These are phyloP conservation scores for Aristolochia contorta DNA, from an alignment of 164 flowering plant genomes.

Conservation along the genomic window DNA sequence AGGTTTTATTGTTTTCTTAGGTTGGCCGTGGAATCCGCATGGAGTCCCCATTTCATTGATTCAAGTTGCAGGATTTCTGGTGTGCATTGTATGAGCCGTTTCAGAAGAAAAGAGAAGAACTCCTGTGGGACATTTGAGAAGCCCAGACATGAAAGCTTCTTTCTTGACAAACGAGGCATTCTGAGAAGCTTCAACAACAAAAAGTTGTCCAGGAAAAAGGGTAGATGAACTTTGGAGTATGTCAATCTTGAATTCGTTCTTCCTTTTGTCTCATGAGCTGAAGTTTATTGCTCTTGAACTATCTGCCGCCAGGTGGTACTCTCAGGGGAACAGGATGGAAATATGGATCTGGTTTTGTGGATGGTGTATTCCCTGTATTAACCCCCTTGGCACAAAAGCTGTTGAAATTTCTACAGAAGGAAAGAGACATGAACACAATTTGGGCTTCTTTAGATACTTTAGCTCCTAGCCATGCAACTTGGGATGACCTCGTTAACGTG, in stretches of 20 bases:
- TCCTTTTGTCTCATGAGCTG: neutral
- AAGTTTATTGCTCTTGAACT: neutral
- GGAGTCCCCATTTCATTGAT: neutral
- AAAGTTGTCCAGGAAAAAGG: constrained; percentile 1
- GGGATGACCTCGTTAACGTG: constrained; percentile 83
- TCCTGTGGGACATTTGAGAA: neutral
- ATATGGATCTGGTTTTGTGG: constrained; percentile 87
- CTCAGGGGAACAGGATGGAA: constrained; percentile 87
- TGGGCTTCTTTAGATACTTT: constrained; percentile 48
- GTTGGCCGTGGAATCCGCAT: neutral
- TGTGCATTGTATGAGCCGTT: neutral
- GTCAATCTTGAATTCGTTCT: neutral
- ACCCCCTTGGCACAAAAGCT: constrained; percentile 59
- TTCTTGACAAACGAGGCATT: neutral
- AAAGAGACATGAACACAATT: constrained; percentile 23
- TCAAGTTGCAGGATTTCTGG: constrained; percentile 1
- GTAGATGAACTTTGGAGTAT: neutral
- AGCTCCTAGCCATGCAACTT: constrained; percentile 42
- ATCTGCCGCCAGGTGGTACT: constrained; percentile 47
- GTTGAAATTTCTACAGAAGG: constrained; percentile 36
- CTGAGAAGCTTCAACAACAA: constrained; percentile 3
- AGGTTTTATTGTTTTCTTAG: neutral
- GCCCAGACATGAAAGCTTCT: neutral
- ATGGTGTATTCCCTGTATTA: constrained; percentile 84
- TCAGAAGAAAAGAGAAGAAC: neutral